These are phyloP conservation scores for Diutina mesorugosa DNA, from an alignment of 1,139 yeast species.

Conservation along the genomic window DNA sequence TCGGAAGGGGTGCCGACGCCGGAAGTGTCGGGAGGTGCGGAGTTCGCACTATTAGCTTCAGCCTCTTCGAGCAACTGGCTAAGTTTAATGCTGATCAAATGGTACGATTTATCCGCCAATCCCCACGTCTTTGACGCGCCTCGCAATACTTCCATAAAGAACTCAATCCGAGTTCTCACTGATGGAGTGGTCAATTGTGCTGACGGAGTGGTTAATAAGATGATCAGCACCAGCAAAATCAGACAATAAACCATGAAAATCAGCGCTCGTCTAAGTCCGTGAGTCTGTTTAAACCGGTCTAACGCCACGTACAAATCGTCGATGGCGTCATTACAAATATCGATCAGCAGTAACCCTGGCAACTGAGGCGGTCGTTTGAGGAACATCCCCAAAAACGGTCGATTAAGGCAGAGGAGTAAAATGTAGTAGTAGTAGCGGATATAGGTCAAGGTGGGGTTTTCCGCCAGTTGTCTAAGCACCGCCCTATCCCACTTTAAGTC, in stretches of 20 bases:
- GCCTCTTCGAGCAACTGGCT: background rate
- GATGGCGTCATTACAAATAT: conserved; percentile 26
- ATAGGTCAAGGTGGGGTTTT: conserved; percentile 36
- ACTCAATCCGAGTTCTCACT: conserved; percentile 18
- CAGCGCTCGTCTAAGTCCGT: conserved; percentile 31
- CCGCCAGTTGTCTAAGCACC: conserved; percentile 28
- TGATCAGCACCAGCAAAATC: conserved; percentile 32
- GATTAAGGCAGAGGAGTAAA: conserved; percentile 39
- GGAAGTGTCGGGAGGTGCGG: background rate
- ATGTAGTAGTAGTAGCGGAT: conserved; percentile 49
- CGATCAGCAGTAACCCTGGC: conserved; percentile 12
- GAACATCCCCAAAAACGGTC: conserved; percentile 39
- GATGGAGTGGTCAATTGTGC: conserved; percentile 12
- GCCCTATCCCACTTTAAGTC: conserved; percentile 38
- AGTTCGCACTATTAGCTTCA: background rate
- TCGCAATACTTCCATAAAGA: conserved; percentile 24
- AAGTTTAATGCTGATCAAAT: conserved; percentile 14
- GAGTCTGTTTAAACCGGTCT: conserved; percentile 20
- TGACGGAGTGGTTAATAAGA: conserved; percentile 24
- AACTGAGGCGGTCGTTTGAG: conserved; percentile 6
- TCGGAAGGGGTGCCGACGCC: background rate
- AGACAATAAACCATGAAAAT: conserved; percentile 36
- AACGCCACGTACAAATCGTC: conserved; percentile 30
- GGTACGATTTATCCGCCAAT: conserved; percentile 33
- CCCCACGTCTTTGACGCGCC: conserved; percentile 36